These are phyloP conservation scores for Saxispiralis lemnorum DNA, from an alignment of 495 filamentous ascomycete species.

Conservation along the genomic window DNA sequence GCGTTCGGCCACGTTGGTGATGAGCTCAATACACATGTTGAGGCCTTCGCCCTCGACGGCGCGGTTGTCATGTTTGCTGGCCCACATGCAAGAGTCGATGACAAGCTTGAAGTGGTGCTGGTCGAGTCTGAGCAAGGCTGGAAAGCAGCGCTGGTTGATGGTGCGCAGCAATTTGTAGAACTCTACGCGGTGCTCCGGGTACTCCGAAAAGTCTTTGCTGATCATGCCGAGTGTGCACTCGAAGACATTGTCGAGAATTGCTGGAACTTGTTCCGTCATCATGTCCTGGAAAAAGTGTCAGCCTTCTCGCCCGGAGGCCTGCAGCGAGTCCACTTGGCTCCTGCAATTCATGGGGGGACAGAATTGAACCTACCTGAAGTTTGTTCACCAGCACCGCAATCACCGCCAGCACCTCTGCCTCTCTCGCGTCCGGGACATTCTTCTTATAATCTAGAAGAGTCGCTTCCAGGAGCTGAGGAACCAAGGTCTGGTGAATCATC, in stretches of 20 bases:
- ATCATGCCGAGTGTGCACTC: constrained; percentile 99
- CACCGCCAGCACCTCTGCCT: constrained; percentile 89
- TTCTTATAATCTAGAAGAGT: constrained; percentile 90
- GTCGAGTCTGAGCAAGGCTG: constrained; percentile 77
- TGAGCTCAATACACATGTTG: constrained; percentile 95
- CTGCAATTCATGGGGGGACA: constrained; percentile 15
- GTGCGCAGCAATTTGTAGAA: constrained; percentile 93
- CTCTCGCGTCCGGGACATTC: constrained; percentile 88
- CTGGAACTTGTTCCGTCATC: constrained; percentile 95
- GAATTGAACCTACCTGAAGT: constrained; percentile 62
- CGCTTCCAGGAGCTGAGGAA: constrained; percentile 90
- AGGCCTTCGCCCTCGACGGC: constrained; percentile 96
- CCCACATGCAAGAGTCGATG: constrained; percentile 98
- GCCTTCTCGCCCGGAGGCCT: constrained; percentile 7
- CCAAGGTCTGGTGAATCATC: constrained; percentile 79
- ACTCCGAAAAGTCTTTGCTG: constrained; percentile 99
- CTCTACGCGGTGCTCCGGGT: constrained; percentile 91
- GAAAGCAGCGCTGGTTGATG: constrained; percentile 94
- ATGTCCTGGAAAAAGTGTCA: constrained; percentile 39
- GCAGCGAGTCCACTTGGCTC: too few species aligned
- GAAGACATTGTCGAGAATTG: constrained; percentile 97
- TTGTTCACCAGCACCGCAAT: constrained; percentile 96
- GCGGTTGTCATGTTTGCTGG: constrained; percentile 96
- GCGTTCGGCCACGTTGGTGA: constrained; percentile 81
- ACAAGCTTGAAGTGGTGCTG: constrained; percentile 96